Evolutionary conservation across 75 land plant genomes (phyloP).

Genomic region (Cupressus sempervirens): DNA sequence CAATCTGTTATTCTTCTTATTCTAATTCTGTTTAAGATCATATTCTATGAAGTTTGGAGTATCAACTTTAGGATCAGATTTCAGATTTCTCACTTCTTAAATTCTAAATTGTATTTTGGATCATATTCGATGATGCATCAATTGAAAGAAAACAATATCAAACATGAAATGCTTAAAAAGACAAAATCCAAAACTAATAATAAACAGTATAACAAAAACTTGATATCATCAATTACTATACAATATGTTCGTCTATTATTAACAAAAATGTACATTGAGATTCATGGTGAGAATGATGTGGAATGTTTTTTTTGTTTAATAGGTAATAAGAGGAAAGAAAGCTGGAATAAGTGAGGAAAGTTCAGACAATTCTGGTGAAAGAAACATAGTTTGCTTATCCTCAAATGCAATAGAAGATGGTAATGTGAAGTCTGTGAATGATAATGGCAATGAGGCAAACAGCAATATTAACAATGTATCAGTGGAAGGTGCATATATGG

Average conservation of each 20-base stretch:
- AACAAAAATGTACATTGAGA: not conserved
- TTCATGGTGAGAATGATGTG: not conserved
- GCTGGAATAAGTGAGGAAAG: not conserved
- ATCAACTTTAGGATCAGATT: too few species aligned
- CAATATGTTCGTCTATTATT: not conserved
- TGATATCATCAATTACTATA: not conserved
- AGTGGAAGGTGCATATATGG: too few species aligned
- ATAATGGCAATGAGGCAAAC: not conserved
- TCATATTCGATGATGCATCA: too few species aligned
- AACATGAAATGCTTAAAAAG: too few species aligned
- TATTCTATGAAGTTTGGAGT: too few species aligned
- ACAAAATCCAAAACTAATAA: too few species aligned
- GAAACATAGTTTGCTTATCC: not conserved
- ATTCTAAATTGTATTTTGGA: too few species aligned
- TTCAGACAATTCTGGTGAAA: not conserved
- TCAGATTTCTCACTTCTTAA: too few species aligned
- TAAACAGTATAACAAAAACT: too few species aligned
- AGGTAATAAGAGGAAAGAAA: not conserved
- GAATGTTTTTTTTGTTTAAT: not conserved
- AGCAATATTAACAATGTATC: not conserved
- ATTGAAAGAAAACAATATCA: too few species aligned
- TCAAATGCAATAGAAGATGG: not conserved
- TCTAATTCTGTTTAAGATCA: too few species aligned
- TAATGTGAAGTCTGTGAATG: not conserved
- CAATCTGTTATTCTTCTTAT: too few species aligned